Base-by-base conservation (phyloP, 306 rosid genomes). In the Senna tora region DNA sequence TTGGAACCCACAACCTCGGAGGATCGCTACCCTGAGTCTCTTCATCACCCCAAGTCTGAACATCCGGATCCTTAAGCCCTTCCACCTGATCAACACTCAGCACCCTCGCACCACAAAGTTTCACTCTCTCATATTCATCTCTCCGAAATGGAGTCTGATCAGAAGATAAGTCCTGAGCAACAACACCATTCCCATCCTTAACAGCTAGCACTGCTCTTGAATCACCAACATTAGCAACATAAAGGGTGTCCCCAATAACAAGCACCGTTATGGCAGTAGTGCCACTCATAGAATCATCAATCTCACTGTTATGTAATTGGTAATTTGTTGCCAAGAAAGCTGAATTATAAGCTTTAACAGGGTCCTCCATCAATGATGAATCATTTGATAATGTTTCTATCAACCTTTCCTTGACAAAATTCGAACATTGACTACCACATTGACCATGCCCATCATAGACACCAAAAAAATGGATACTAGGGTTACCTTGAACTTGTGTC, bases 391-490 rank as follows among this genome's bases (percentile, higher is more conserved):
- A 84, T 20, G 80, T 70, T n/a, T 86, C 90, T 36, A 85, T 86
- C 46, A 92, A 66, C 70, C 86, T 90, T 58, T 82, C 87, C 84
- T 79, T 87, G 12, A 87, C 98, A 41, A 92, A 90, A 60, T 82
- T 90, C 7, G 98, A 85, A 76, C 96, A 92, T 72, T 86, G 83
- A 8, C 87, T 59, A n/a, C 98, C 96, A 32, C 72, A 84, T 78
- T 87, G 86, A 36, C 98, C 98, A 3, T 92, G 98, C 49, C 98
- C 98, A 81, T 92, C 98, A 81, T 82, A 92, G 53, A 92, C 96
- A 68, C 92, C 96, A 65, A 92, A 90, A 79, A 92, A 88, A 79
- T 92, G 96, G 61, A 67, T 9, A 79, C 50, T 82, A n/a, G 93
- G 93, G 79, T 92, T 80, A 82, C 93, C 96, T 87, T 79, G 90